A percentile compares a stretch with the other conserved stretches of the same genome.
These are phyloP conservation scores for Ananas comosus DNA, from an alignment of 176 grass and related monocot species.

Conservation along the genomic window DNA sequence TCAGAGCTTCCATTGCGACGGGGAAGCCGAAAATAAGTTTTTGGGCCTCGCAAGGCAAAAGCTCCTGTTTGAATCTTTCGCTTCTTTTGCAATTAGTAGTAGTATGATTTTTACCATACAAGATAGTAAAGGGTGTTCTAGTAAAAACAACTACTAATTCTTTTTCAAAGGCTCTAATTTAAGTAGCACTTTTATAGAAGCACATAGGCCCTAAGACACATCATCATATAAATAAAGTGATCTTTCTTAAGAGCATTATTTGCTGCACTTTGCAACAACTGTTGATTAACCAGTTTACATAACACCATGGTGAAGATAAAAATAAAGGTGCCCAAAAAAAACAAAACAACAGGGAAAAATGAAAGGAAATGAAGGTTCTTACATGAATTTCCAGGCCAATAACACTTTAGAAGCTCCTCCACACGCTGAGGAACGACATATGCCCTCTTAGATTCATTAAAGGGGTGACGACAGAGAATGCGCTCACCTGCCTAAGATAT, in stretches of 20 bases:
- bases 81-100: no score
- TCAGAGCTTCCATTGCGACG: no score
- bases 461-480: conserved; percentile 86
- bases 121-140: no score
- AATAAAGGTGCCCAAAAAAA: neutral
- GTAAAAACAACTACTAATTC: no score
- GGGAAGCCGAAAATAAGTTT: no score
- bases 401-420: conserved; percentile 88
- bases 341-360: neutral
- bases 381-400: conserved; percentile 80
- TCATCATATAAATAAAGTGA: no score
- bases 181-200: no score
- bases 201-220: no score
- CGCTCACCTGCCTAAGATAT: conserved; percentile 69
- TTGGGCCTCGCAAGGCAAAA: neutral
- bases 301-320: neutral
- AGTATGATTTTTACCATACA: no score
- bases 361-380: conserved; percentile 8
- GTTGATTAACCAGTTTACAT: neutral
- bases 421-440: conserved; percentile 83
- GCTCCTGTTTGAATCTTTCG: neutral
- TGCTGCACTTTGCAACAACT: neutral
- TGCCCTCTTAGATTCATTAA: conserved; percentile 94
- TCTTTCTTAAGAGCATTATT: no score
- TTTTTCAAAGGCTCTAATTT: no score